Evolutionary conservation across 495 filamentous ascomycete genomes (phyloP).

Genomic region (Elasticomyces elasticus): DNA sequence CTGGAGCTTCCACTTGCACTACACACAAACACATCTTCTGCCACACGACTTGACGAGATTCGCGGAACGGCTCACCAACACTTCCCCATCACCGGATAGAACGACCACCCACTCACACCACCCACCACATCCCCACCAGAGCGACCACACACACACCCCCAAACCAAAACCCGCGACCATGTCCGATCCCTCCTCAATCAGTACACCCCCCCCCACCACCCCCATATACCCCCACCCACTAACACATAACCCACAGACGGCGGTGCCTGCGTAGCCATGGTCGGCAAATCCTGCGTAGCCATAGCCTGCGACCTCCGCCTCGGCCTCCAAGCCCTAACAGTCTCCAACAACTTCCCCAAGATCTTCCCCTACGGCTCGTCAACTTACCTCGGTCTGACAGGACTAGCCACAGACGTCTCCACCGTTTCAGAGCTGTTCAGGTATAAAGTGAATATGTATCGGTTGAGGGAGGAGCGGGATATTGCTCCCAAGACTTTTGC

Average conservation of each 20-base stretch:
- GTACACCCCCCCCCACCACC: slow-evolving; percentile 41
- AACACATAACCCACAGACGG: slow-evolving; percentile 51
- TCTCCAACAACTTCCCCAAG: slow-evolving; percentile 99
- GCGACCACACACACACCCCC: background rate
- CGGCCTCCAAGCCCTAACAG: slow-evolving; percentile 88
- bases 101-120: background rate
- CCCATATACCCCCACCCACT: slow-evolving; percentile 17
- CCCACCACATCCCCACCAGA: background rate
- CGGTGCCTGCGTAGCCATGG: slow-evolving; percentile 95
- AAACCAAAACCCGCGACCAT: slow-evolving; percentile 12
- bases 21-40: too few relatives aligned
- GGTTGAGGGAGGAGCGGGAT: slow-evolving; percentile 89
- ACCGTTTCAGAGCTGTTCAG: slow-evolving; percentile 96
- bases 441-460: slow-evolving; percentile 99
- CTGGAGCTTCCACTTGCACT: background rate
- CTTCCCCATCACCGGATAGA: background rate
- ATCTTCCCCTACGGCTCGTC: slow-evolving; percentile 90
- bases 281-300: slow-evolving; percentile 97
- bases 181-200: slow-evolving; percentile 68
- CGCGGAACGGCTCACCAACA: background rate
- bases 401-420: slow-evolving; percentile 87
- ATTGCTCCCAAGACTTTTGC: slow-evolving; percentile 91
- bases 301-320: slow-evolving; percentile 98
- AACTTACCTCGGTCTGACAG: slow-evolving; percentile 93
- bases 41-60: background rate